phyloP scores from a whole-genome alignment of 208 protist species.

The Leishmania aethiopica region DNA sequence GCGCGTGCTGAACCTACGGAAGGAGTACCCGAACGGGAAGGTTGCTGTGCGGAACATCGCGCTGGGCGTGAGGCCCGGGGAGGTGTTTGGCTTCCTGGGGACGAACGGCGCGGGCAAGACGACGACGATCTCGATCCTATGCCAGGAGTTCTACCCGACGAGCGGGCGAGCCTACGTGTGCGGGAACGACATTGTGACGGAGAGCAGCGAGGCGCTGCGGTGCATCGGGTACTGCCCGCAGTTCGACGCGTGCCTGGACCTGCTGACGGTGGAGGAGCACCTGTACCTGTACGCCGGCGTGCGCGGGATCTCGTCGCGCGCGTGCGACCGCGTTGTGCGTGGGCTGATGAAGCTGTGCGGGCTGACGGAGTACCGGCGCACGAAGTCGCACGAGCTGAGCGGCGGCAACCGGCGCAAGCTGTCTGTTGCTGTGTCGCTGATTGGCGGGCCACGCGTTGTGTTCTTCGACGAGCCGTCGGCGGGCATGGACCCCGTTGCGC shows the following conservation, averaged over 20 bases:
- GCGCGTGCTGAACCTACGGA: conserved; percentile 55
- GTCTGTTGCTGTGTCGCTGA: conserved; percentile 73
- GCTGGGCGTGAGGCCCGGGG: conserved; percentile 67
- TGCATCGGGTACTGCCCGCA: conserved; percentile 93
- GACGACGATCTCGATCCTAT: conserved; percentile 82
- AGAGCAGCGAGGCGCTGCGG: conserved; percentile 44
- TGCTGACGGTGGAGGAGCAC: conserved; percentile 92
- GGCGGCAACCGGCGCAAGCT: conserved; percentile 91
- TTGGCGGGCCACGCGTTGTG: conserved; percentile 76
- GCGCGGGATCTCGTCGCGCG: conserved; percentile 25
- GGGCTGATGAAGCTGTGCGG: conserved; percentile 48
- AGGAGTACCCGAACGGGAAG: conserved; percentile 70
- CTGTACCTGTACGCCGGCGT: conserved; percentile 40
- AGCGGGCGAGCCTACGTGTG: conserved; percentile 61
- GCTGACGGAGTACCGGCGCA: conserved; percentile 41
- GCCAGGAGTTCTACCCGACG: conserved; percentile 70
- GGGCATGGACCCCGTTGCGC: conserved; percentile 88
- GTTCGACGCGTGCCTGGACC: conserved; percentile 90
- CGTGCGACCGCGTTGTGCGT: conserved; percentile 29
- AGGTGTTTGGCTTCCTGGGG: conserved; percentile 89
- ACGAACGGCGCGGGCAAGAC: conserved; percentile 92
- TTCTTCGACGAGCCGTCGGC: conserved; percentile 90
- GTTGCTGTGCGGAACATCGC: conserved; percentile 73
- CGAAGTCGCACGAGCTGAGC: conserved; percentile 40
- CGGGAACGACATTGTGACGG: conserved; percentile 54